These are phyloP conservation scores for Eryngium alpinum DNA, from an alignment of 140 eudicot genomes.

Conservation along the genomic window DNA sequence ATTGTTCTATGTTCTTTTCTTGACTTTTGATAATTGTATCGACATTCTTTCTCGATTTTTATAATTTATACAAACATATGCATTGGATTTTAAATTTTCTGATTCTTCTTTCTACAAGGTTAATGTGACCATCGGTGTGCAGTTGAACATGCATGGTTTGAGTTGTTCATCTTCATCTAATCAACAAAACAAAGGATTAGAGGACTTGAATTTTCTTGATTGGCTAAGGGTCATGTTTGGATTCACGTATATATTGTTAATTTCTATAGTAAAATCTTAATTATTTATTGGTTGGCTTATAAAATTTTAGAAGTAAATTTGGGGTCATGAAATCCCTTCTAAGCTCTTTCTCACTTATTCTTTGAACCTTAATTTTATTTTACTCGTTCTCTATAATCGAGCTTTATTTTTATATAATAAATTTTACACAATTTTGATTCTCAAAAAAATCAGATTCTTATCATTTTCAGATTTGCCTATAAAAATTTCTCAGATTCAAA, in stretches of 20 bases:
- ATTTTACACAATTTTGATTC: too few species aligned
- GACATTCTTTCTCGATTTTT: too few species aligned
- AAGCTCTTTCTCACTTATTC: too few species aligned
- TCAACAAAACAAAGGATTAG: conserved; percentile 59
- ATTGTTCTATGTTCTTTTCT: too few species aligned
- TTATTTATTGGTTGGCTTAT: not conserved
- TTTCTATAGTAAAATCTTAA: conserved; percentile 7
- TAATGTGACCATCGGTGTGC: conserved; percentile 82
- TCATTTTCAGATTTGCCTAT: too few species aligned
- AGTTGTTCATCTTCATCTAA: conserved; percentile 80
- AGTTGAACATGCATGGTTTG: conserved; percentile 60
- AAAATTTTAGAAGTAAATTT: conserved; percentile 6
- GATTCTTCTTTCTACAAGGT: conserved; percentile 42
- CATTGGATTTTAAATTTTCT: not conserved
- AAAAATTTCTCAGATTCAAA: too few species aligned
- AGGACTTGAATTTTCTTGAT: conserved; percentile 84
- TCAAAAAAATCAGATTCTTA: too few species aligned
- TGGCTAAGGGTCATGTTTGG: conserved; percentile 98
- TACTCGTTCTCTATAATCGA: too few species aligned
- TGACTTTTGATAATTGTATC: too few species aligned
- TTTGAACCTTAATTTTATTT: too few species aligned
- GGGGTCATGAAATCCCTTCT: too few species aligned
- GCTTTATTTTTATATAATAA: too few species aligned
- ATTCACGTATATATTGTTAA: conserved; percentile 61
- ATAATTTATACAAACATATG: not conserved